A percentile compares a stretch with the other conserved stretches of the same genome.
phyloP scores from a whole-genome alignment of 2,329 filamentous ascomycete species.

The Hypoxylon sp. region DNA sequence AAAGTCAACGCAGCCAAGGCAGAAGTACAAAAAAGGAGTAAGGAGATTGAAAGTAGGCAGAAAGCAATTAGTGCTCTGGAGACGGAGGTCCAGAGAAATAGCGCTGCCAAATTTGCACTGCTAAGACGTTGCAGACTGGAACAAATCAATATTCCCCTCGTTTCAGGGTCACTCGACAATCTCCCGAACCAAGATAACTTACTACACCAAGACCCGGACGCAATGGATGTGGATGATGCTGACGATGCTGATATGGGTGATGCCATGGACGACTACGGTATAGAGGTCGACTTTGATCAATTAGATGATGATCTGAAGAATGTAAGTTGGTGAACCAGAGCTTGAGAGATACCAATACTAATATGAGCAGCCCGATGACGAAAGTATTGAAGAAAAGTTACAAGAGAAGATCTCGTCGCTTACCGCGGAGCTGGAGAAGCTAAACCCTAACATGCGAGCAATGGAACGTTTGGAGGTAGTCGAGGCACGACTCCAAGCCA shows the following conservation, averaged over 20 bases:
- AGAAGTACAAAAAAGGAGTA: conserved; percentile 86
- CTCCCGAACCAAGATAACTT: conserved; percentile 90
- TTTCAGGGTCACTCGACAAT: conserved; percentile 82
- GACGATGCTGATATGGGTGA: conserved; percentile 74
- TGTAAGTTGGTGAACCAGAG: conserved; percentile 65
- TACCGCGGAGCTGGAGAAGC: conserved; percentile 86
- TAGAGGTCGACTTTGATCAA: conserved; percentile 86
- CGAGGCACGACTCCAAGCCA: conserved; percentile 83
- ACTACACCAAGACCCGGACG: conserved; percentile 82
- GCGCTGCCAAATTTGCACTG: conserved; percentile 84
- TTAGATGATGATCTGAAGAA: conserved; percentile 87
- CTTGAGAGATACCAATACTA: conserved; percentile 47
- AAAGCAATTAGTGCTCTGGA: conserved; percentile 86
- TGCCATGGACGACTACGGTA: conserved; percentile 88
- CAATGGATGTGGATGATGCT: conserved; percentile 91
- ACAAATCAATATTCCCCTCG: conserved; percentile 88
- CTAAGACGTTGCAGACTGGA: conserved; percentile 93
- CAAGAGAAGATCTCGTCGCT: conserved; percentile 83
- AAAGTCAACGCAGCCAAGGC: conserved; percentile 83
- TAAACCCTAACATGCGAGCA: conserved; percentile 96
- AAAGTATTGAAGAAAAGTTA: conserved; percentile 80
- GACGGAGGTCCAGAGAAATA: conserved; percentile 87
- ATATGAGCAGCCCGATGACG: conserved; percentile 72
- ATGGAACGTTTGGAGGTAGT: conserved; percentile 91
- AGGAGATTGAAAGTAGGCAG: conserved; percentile 80